phyloP scores from a whole-genome alignment of 208 protist genomes.

The Leishmania mexicana region DNA sequence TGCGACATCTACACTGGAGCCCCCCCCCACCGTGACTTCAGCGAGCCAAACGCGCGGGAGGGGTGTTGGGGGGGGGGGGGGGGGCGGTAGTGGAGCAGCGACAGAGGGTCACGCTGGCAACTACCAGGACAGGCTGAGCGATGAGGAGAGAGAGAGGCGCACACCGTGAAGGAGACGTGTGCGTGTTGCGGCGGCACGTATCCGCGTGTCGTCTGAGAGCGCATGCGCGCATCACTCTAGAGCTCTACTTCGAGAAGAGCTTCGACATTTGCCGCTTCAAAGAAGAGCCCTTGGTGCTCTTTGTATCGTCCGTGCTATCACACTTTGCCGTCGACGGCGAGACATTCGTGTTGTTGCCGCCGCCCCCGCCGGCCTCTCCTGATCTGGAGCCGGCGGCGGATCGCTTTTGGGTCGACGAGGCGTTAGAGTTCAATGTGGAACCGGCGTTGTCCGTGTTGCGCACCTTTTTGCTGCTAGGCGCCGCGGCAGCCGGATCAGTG shows the following conservation, averaged over 20 bases:
- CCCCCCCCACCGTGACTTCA: neutral
- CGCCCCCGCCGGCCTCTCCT: neutral
- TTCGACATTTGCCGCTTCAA: neutral
- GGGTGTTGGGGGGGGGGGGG: neutral
- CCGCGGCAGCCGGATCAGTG: neutral
- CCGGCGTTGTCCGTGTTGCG: neutral
- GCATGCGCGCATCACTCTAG: neutral
- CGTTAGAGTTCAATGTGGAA: neutral
- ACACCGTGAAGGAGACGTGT: neutral
- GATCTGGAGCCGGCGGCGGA: neutral
- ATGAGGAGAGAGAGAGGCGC: neutral
- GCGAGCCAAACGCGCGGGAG: neutral
- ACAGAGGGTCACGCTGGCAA: neutral
- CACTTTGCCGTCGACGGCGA: neutral
- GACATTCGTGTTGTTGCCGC: neutral
- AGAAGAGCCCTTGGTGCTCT: neutral
- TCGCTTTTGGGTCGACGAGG: neutral
- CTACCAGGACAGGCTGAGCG: neutral
- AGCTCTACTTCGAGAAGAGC: slow-evolving; percentile 2
- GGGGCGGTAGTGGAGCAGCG: neutral
- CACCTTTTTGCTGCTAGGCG: neutral
- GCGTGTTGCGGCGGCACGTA: neutral
- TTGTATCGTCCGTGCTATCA: neutral
- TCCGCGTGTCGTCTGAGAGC: neutral
- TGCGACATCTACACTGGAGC: neutral